Evolutionary conservation across 768 basidiomycete genomes (phyloP).

Genomic region (Phaeotremella fagi): DNA sequence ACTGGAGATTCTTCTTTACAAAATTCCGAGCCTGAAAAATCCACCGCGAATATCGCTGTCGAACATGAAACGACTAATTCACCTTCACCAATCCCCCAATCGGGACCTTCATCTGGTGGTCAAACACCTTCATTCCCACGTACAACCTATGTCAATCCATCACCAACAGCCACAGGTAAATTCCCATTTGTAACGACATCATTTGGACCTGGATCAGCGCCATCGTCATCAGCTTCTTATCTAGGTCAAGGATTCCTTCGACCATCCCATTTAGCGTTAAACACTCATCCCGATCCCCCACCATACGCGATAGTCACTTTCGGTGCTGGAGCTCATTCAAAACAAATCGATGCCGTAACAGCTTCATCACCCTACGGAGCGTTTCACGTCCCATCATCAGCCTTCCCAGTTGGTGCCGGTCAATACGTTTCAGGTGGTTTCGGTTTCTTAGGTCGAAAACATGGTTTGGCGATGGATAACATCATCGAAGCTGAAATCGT

Average conservation of each 20-base stretch:
- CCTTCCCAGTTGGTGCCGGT: constrained; percentile 49
- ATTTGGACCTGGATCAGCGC: constrained; percentile 18
- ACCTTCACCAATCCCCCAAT: neutral
- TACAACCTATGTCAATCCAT: constrained; percentile 43
- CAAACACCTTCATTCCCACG: constrained; percentile 13
- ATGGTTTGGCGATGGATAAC: constrained; percentile 83
- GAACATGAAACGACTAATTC: neutral
- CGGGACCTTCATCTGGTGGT: neutral
- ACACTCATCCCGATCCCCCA: constrained; percentile 54
- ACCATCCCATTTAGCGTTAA: constrained; percentile 13
- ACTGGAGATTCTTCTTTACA: neutral
- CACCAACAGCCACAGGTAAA: constrained; percentile 18
- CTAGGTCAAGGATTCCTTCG: constrained; percentile 5
- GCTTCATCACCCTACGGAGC: constrained; percentile 52
- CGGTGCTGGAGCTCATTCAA: constrained; percentile 78
- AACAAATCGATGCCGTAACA: constrained; percentile 73
- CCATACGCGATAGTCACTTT: constrained; percentile 69
- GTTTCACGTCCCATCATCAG: constrained; percentile 46
- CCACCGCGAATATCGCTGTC: neutral
- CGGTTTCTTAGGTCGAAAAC: constrained; percentile 75
- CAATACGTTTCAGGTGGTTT: constrained; percentile 64
- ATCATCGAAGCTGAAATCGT: constrained; percentile 89
- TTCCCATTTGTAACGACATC: constrained; percentile 24
- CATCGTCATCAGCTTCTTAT: constrained; percentile 1
- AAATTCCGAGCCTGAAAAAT: neutral